A percentile compares a stretch with the other conserved stretches of the same genome.
phyloP scores from a whole-genome alignment of 257 asterid species.

The Plantago major region DNA sequence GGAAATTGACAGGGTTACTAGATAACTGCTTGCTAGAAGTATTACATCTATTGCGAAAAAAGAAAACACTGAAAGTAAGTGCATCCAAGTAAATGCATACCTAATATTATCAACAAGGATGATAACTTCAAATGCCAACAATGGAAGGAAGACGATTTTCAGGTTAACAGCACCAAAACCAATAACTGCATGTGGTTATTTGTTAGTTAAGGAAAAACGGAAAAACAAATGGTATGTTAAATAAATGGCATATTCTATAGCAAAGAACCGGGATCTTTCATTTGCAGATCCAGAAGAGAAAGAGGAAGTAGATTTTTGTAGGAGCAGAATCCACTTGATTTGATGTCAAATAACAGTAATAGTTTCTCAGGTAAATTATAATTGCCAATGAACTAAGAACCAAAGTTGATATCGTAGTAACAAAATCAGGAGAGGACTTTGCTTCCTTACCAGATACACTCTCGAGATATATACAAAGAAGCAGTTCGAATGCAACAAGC shows the following conservation, averaged over 20 bases:
- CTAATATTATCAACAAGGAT: constrained; percentile 88
- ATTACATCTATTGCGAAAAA: constrained; percentile 11
- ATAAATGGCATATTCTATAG: constrained; percentile 7
- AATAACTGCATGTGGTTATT: constrained; percentile 44
- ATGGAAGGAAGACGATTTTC: constrained; percentile 86
- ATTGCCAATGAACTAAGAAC: constrained; percentile 3
- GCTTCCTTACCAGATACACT: constrained; percentile 67
- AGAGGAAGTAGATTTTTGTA: constrained; percentile 17
- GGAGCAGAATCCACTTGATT: constrained; percentile 1
- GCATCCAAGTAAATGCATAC: constrained; percentile 33
- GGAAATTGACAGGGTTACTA: neutral
- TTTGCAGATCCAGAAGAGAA: neutral
- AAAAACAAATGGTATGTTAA: constrained; percentile 12
- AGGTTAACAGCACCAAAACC: constrained; percentile 67
- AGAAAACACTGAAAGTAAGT: constrained; percentile 11
- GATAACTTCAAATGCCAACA: constrained; percentile 72
- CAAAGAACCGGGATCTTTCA: neutral
- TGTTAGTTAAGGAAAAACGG: neutral
- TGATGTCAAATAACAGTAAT: constrained; percentile 8
- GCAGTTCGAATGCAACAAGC: constrained; percentile 94
- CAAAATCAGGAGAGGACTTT: constrained; percentile 22
- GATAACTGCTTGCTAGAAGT: constrained; percentile 14
- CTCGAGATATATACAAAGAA: constrained; percentile 94
- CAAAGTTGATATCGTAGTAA: constrained; percentile 14
- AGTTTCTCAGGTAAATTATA: neutral